Base-by-base conservation (phyloP, 2,329 filamentous ascomycete species). In the Alternaria sp. region DNA sequence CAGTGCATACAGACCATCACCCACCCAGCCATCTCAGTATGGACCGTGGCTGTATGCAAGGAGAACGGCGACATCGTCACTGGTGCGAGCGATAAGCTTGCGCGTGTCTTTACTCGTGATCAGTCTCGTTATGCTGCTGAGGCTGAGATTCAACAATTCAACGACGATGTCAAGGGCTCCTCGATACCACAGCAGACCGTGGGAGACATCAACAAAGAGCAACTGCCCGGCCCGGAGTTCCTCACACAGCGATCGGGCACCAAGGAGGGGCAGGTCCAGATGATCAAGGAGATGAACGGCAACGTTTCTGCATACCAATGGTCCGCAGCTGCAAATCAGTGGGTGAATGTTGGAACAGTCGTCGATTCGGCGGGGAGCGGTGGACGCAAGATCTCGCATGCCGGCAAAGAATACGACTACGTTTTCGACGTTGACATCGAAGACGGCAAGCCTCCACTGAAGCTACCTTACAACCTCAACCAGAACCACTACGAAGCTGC, bases 341-440 rank as follows among this genome's bases (percentile, higher is more conserved):
- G 94, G 94, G 84, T 93, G 59, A 91, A 90, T 64, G 91, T 98
- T 9, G 95, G 95, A n/a, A 97, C 93, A 0, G 94, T 99, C 0
- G 95, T 98, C 11, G 93, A 97, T 70, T 88, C 93, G 4, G 92
- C 91, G 5, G 93, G 91, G 38, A 96, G 93, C 74, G 92, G 89
- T 66, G 92, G 92, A 11, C 74, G 76, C 11, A 82, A 82, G 54
- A 77, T 80, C 14, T 88, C 88, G 60, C 90, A 94, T 74, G 84
- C 92, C 1, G 94, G 94, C 32, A 88, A 97, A 74, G 92, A 94
- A 63, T 99, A 97, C 77, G 95, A 99, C 75, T 97, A 91, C 72
- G 94, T 99, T 9, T 98, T 98, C 69, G 94, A 97, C 74, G 94
- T 97, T 27, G 94, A 97, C 71, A 96, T 97, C 64, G 92, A 97